Evolutionary conservation across 1,284 basidiomycete genomes (phyloP).

Genomic region (Trichosporon sp.): DNA sequence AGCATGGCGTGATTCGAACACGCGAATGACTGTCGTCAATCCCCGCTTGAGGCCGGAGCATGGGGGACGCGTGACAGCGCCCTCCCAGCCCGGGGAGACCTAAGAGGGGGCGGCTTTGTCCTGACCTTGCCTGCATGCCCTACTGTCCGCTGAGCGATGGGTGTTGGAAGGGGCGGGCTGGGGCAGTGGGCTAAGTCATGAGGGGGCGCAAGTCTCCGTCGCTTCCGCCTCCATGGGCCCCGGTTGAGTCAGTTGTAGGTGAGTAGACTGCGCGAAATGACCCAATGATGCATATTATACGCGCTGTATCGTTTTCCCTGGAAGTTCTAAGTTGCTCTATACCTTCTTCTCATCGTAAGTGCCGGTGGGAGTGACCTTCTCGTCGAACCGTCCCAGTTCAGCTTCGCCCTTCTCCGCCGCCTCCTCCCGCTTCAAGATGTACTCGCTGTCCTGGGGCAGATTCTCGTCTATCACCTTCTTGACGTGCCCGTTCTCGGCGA

Average conservation of each 20-base stretch:
- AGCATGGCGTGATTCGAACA: slow-evolving; percentile 2
- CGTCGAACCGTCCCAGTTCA: not conserved
- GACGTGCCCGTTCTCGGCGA: not conserved
- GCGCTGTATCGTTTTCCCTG: not conserved
- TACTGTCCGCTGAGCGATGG: too few species aligned
- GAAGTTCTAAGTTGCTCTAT: not conserved
- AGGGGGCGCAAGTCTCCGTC: too few species aligned
- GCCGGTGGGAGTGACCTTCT: not conserved
- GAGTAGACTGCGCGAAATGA: not conserved
- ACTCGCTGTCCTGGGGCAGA: not conserved
- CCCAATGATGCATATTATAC: slow-evolving; percentile 10
- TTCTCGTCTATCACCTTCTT: slow-evolving; percentile 11
- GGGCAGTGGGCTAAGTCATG: too few species aligned
- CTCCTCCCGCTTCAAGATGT: slow-evolving; percentile 35
- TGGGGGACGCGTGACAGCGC: too few species aligned
- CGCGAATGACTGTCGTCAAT: not conserved
- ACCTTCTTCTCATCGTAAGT: not conserved
- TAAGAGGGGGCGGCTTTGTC: not conserved
- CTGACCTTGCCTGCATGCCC: not conserved
- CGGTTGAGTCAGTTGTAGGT: too few species aligned
- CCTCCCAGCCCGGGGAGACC: too few species aligned
- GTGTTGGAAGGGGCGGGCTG: too few species aligned
- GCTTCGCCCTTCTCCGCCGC: not conserved
- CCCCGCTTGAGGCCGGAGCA: not conserved
- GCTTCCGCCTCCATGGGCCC: too few species aligned